These are phyloP conservation scores for Suhomyces sp. DNA, from an alignment of 805 yeast species.

Conservation along the genomic window DNA sequence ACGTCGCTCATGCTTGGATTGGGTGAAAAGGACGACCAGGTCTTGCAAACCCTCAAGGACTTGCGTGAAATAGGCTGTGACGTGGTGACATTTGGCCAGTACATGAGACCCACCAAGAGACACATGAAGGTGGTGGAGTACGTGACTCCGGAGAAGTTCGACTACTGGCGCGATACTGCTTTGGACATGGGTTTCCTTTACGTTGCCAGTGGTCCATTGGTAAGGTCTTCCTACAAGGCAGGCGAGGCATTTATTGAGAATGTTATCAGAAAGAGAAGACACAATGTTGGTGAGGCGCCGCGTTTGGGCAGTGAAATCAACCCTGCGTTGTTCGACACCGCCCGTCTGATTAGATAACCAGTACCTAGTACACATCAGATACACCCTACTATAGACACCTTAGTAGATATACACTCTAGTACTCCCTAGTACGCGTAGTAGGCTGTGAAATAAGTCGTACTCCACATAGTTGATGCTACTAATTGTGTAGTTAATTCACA, in stretches of 20 bases:
- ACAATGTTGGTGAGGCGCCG: constrained; percentile 44
- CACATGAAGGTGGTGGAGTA: constrained; percentile 98
- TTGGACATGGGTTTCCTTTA: constrained; percentile 87
- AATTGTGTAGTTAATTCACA: too few species aligned
- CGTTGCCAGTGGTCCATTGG: constrained; percentile 97
- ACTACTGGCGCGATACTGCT: constrained; percentile 86
- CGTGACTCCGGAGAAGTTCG: constrained; percentile 90
- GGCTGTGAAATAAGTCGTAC: too few species aligned
- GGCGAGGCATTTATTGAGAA: constrained; percentile 98
- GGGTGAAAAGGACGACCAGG: constrained; percentile 93
- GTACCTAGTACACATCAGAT: too few species aligned
- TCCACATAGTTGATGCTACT: too few species aligned
- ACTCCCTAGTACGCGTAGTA: too few species aligned
- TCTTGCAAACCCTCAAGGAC: constrained; percentile 70
- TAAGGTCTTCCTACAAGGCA: constrained; percentile 94
- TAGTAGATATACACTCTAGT: too few species aligned
- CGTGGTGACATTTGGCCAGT: constrained; percentile 97
- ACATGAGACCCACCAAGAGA: constrained; percentile 97
- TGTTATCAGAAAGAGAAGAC: constrained; percentile 72
- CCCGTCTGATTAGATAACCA: not conserved
- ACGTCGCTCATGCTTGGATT: constrained; percentile 95
- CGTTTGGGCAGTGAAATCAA: constrained; percentile 24
- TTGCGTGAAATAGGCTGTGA: constrained; percentile 77
- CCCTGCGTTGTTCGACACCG: constrained; percentile 10
- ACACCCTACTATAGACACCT: too few species aligned